A percentile compares a stretch with the other conserved stretches of the same genome.
Conservation (phyloP, 2,329 filamentous ascomycete species). For the Chlorencoelia australis region DNA sequence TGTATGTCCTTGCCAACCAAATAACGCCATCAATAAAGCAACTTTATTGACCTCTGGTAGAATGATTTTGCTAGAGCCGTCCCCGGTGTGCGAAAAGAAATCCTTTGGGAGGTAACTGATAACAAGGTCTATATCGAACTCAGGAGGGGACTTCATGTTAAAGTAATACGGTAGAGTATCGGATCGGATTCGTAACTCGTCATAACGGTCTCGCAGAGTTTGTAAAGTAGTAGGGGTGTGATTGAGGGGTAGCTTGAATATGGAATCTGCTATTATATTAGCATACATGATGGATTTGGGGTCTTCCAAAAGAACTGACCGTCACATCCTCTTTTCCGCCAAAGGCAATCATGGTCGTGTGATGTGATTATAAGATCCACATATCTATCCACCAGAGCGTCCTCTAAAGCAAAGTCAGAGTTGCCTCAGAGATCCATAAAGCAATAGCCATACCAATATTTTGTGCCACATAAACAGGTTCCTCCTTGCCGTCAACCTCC, state of each 20-base stretch:
- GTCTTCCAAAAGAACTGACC: constrained; percentile 38
- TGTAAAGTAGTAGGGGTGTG: constrained; percentile 49
- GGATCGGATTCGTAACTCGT: constrained; percentile 45
- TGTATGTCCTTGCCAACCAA: constrained; percentile 58
- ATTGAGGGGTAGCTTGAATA: constrained; percentile 52
- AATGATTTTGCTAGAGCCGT: too few relatives aligned
- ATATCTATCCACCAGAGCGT: constrained; percentile 69
- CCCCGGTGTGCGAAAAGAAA: constrained; percentile 45
- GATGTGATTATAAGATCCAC: constrained; percentile 59
- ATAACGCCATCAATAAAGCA: constrained; percentile 58
- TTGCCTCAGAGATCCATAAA: constrained; percentile 11
- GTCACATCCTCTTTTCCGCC: constrained; percentile 81
- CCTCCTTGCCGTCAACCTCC: constrained; percentile 45
- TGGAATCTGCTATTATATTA: constrained; percentile 35
- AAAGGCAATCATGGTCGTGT: constrained; percentile 75
- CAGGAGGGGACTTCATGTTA: constrained; percentile 44
- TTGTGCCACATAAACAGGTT: constrained; percentile 43
- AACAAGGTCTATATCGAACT: constrained; percentile 40
- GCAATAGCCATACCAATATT: constrained; percentile 42
- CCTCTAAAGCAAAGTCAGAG: constrained; percentile 31
- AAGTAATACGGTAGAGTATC: constrained; percentile 51
- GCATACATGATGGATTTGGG: constrained; percentile 5
- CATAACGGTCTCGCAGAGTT: constrained; percentile 52
- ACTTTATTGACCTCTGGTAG: constrained; percentile 40
- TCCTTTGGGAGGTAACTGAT: constrained; percentile 40